A percentile compares a stretch with the other conserved stretches of the same genome.
These are phyloP conservation scores for Bipolaris sorokiniana DNA, from an alignment of 2,329 filamentous ascomycete genomes.

Conservation along the genomic window DNA sequence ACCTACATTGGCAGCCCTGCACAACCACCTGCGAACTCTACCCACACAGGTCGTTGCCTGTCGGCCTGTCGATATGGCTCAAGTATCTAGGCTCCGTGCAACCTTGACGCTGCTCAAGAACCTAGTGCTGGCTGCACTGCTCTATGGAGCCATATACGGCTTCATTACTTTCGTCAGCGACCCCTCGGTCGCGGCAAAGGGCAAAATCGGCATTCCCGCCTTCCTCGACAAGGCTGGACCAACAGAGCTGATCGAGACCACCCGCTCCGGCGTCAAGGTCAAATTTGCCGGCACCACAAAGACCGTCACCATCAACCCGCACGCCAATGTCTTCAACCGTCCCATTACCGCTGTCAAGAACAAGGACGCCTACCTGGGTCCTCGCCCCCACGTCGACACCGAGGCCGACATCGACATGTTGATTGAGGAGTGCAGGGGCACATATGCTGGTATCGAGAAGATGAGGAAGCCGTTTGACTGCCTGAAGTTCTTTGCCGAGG, in stretches of 20 bases:
- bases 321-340: conserved; percentile 62
- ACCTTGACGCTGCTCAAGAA: conserved; percentile 52
- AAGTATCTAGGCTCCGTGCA: conserved; percentile 39
- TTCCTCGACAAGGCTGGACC: conserved; percentile 51
- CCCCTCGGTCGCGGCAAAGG: conserved; percentile 48
- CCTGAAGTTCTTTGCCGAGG: conserved; percentile 57
- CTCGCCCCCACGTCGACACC: conserved; percentile 59
- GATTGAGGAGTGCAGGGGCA: conserved; percentile 60
- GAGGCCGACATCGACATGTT: conserved; percentile 60
- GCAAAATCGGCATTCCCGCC: conserved; percentile 51
- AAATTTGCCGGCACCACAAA: conserved; percentile 52
- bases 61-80: conserved; percentile 40
- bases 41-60: conserved; percentile 27
- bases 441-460: conserved; percentile 60
- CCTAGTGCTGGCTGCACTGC: conserved; percentile 50
- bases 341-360: conserved; percentile 57
- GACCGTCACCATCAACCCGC: conserved; percentile 56
- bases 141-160: conserved; percentile 53
- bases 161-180: conserved; percentile 52
- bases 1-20: conserved; percentile 16
- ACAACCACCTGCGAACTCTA: conserved; percentile 12
- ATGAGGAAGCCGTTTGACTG: conserved; percentile 62
- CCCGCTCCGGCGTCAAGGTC: conserved; percentile 50
- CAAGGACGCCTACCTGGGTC: conserved; percentile 60
- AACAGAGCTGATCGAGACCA: conserved; percentile 51